These are phyloP conservation scores for Apiospora sp. DNA, from an alignment of 2,329 filamentous ascomycete species.

Conservation along the genomic window DNA sequence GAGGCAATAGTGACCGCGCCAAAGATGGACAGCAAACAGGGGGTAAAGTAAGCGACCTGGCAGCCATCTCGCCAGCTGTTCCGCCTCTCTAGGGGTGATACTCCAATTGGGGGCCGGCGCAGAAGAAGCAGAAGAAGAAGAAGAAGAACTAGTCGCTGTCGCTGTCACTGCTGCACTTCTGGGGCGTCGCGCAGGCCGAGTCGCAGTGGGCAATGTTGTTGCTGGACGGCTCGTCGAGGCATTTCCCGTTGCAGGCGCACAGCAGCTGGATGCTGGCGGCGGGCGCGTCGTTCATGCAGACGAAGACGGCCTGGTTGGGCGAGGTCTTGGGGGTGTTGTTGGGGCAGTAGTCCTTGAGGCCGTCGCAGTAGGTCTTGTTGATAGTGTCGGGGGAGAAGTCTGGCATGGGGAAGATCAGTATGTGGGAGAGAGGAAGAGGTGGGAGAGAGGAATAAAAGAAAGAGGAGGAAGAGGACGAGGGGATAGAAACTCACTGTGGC, in stretches of 20 bases:
- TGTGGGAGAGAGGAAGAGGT: background rate
- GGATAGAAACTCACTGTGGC: constrained; percentile 39
- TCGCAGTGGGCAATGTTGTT: constrained; percentile 44
- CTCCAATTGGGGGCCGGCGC: no score
- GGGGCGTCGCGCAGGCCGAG: constrained; percentile 38
- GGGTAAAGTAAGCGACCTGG: background rate
- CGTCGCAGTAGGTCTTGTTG: constrained; percentile 41
- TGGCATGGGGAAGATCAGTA: constrained; percentile 23
- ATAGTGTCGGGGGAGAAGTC: constrained; percentile 39
- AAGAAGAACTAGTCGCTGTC: background rate
- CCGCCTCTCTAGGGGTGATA: no score
- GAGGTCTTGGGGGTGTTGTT: constrained; percentile 39
- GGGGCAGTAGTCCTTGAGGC: constrained; percentile 37
- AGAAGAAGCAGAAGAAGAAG: no score
- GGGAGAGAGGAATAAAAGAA: no score
- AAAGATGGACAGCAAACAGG: background rate
- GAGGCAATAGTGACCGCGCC: background rate
- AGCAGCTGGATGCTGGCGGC: constrained; percentile 40
- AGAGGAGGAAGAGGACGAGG: background rate
- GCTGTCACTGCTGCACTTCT: background rate
- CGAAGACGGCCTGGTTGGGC: constrained; percentile 39
- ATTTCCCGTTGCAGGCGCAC: constrained; percentile 41
- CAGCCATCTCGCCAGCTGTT: background rate
- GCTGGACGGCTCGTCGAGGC: constrained; percentile 39
- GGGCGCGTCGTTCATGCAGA: constrained; percentile 43